Evolutionary conservation across 371 early-diverging fungal species (phyloP), one percentile per base, ranked within the genome.

Genomic region (Lichtheimia corymbifera): DNA sequence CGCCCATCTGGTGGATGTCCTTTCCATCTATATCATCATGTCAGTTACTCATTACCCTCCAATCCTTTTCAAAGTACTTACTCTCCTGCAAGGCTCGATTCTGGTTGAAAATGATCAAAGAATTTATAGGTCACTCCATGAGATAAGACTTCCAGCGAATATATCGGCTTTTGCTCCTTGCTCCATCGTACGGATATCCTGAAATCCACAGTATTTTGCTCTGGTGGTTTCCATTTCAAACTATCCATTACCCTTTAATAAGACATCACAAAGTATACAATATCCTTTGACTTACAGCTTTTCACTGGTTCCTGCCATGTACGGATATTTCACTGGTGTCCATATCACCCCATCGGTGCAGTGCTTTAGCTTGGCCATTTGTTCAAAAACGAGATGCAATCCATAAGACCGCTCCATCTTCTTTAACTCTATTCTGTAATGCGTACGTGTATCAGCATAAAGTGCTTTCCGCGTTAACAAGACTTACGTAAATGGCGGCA

Each of bases 201-300:
- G 65, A 97, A 96, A 72, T 95, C 93, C 13, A 91, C 91, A 3
- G 95, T 91, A 64, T 90, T 92, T 49, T 88, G 79, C 12, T 91
- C 87, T 3, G 90, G 83, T 22, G 96, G 93, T 70, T 95, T 96
- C 97, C 97, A 97, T 69, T 96, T 95, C 13, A 95, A 70, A 63
- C 92, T 92, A 76, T 4, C 15, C 35, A 35, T 9, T 35, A 0
- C 11, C 11, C 35, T 2, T 35, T 35, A 35, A 11, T 11, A 2
- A 35, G 2, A 35, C 35, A 9, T 6, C 35, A 35, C 2, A 9
- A 2, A 5, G 9, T 35, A 35, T 9, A 5, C 35, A 9, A 35
- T 11, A 6, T 35, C 35, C 11, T 35, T 28, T 9, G 3, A 56
- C 78, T 68, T 82, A 86, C 87, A 87, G 53, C 61, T 84, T 84